phyloP scores from a whole-genome alignment of 2,329 filamentous ascomycete species.

The Blastomyces gilchristii region DNA sequence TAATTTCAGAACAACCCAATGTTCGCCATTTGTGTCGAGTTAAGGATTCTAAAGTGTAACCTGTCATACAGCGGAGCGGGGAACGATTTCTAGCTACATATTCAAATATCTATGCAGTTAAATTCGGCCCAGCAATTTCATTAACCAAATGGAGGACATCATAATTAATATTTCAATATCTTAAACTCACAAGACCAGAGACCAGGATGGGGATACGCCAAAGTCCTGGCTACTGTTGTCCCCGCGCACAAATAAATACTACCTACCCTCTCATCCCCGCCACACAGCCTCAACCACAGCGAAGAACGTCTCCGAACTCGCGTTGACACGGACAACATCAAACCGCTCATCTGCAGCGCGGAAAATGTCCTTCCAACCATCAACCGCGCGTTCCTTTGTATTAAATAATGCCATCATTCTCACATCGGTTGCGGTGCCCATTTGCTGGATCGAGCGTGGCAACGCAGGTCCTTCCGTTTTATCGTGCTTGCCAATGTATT shows the following conservation, averaged over 20 bases:
- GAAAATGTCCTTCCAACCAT: conserved; percentile 41
- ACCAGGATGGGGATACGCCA: background rate
- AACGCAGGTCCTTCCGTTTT: conserved; percentile 14
- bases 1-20: no score
- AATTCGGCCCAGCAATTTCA: no score
- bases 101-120: no score
- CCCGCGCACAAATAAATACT: no score
- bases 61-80: no score
- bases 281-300: conserved; percentile 13
- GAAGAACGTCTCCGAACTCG: conserved; percentile 10
- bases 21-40: no score
- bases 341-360: conserved; percentile 39
- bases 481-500: conserved; percentile 23
- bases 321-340: conserved; percentile 13
- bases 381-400: conserved; percentile 37
- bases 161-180: no score
- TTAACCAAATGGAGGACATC: no score
- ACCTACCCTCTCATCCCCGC: background rate
- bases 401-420: conserved; percentile 44
- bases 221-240: background rate
- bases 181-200: background rate
- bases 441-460: conserved; percentile 18
- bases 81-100: no score
- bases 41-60: no score
- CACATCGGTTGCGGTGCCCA: conserved; percentile 37